phyloP scores from a whole-genome alignment of 2,329 filamentous ascomycete species.

The Sporothrix brunneoviolacea region DNA sequence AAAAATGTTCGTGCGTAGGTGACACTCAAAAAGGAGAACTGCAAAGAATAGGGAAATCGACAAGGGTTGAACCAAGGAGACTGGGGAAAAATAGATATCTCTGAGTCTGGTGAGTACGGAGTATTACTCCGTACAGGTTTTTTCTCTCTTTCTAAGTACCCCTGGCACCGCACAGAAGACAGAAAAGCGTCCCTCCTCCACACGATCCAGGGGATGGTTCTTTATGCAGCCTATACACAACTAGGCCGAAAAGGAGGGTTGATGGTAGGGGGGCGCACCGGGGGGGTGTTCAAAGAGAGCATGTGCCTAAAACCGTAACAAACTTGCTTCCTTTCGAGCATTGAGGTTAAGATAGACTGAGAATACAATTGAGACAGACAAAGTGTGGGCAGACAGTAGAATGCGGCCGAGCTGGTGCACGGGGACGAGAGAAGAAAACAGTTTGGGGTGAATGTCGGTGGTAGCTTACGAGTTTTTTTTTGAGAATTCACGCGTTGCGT shows the following conservation, averaged over 20 bases:
- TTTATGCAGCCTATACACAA: not conserved
- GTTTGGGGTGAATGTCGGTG: too few species aligned
- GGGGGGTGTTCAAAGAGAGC: not conserved
- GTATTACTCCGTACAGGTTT: not conserved
- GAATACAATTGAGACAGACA: too few species aligned
- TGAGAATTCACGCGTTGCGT: too few species aligned
- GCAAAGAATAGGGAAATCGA: not conserved
- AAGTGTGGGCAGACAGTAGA: too few species aligned
- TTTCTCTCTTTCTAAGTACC: not conserved
- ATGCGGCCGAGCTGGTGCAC: too few species aligned
- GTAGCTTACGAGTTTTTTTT: too few species aligned
- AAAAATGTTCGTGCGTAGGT: conserved; percentile 2
- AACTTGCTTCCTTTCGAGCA: too few species aligned
- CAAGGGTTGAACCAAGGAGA: not conserved
- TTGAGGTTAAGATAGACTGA: too few species aligned
- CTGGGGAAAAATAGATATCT: not conserved
- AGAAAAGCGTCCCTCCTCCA: not conserved
- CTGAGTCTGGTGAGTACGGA: too few species aligned
- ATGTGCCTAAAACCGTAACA: too few species aligned
- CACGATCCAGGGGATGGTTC: not conserved
- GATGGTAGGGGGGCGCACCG: not conserved
- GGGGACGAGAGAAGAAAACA: not conserved
- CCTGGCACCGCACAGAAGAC: not conserved
- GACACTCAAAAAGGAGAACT: conserved; percentile 4
- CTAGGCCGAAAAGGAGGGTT: not conserved